These are phyloP conservation scores for Cytauxzoon felis DNA, from an alignment of 169 alveolate genomes.

Conservation along the genomic window DNA sequence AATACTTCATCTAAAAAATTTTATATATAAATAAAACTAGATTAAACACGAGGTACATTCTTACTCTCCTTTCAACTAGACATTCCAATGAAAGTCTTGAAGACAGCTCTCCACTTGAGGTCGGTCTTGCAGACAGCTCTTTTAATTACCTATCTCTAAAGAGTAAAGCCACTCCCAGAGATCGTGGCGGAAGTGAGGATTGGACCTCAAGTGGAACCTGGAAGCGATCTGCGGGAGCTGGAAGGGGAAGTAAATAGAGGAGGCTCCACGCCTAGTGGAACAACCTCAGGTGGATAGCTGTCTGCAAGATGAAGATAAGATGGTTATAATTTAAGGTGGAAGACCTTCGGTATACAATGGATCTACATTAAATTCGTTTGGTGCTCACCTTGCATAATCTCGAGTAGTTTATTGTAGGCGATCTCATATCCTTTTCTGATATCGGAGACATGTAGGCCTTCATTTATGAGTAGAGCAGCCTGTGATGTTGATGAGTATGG, in stretches of 20 bases:
- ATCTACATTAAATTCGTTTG: too few species aligned
- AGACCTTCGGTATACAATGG: slow-evolving; percentile 54
- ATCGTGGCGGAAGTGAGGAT: too few species aligned
- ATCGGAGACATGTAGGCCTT: slow-evolving; percentile 95
- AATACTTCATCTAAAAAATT: slow-evolving; percentile 23
- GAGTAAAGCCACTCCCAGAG: too few species aligned
- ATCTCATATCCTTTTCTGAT: slow-evolving; percentile 95
- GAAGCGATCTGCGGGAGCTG: too few species aligned
- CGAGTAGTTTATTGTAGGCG: slow-evolving; percentile 86
- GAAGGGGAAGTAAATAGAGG: too few species aligned
- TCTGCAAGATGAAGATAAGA: not conserved
- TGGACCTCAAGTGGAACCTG: too few species aligned
- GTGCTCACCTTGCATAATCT: slow-evolving; percentile 72
- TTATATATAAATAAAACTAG: slow-evolving; percentile 20
- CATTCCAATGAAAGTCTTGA: too few species aligned
- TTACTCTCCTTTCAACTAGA: slow-evolving; percentile 5
- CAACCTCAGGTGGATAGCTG: too few species aligned
- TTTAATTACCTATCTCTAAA: too few species aligned
- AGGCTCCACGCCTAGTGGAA: too few species aligned
- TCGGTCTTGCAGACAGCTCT: too few species aligned
- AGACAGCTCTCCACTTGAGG: too few species aligned
- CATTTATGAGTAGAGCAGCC: slow-evolving; percentile 81
- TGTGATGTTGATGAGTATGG: not conserved
- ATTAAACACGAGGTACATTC: not conserved
- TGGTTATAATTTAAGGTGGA: slow-evolving; percentile 10